phyloP scores from a whole-genome alignment of 1,284 basidiomycete genomes.

The Ustilago bromivora region DNA sequence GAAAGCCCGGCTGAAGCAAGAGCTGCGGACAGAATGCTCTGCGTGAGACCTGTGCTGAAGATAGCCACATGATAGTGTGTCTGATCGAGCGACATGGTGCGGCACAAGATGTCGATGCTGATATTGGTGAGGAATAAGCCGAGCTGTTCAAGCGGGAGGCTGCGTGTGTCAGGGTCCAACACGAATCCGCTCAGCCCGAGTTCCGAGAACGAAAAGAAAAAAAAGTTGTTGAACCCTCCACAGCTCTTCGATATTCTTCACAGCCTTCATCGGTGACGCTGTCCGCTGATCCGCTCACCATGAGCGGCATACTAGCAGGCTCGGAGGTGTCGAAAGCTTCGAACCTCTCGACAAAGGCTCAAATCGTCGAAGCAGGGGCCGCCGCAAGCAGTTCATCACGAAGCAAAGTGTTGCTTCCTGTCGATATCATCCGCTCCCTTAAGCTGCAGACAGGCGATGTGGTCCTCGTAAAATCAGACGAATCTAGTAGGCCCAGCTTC shows the following conservation, averaged over 20 bases:
- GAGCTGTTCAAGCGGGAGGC: background rate
- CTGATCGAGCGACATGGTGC: slow-evolving; percentile 49
- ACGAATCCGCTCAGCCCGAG: slow-evolving; percentile 6
- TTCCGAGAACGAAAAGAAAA: slow-evolving; percentile 15
- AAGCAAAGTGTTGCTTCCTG: slow-evolving; percentile 35
- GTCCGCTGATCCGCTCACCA: background rate
- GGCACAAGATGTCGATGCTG: background rate
- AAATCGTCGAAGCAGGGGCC: slow-evolving; percentile 25
- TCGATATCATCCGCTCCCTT: slow-evolving; percentile 35
- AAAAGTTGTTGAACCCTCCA: slow-evolving; percentile 7
- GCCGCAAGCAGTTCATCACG: slow-evolving; percentile 37
- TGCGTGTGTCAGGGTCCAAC: slow-evolving; percentile 3
- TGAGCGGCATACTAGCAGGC: slow-evolving; percentile 13
- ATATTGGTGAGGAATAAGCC: background rate
- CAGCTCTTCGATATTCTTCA: background rate
- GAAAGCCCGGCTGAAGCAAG: slow-evolving; percentile 87
- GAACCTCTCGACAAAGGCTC: slow-evolving; percentile 1
- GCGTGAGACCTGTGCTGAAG: slow-evolving; percentile 85
- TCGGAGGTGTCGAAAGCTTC: background rate
- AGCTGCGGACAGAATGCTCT: slow-evolving; percentile 72
- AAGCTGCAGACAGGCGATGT: slow-evolving; percentile 47
- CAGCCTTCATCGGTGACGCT: background rate
- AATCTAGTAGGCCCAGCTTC: background rate
- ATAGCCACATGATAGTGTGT: slow-evolving; percentile 81
- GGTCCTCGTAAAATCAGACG: slow-evolving; percentile 14